Base-by-base conservation (phyloP, 306 rosid genomes). In the Sindora glabra region DNA sequence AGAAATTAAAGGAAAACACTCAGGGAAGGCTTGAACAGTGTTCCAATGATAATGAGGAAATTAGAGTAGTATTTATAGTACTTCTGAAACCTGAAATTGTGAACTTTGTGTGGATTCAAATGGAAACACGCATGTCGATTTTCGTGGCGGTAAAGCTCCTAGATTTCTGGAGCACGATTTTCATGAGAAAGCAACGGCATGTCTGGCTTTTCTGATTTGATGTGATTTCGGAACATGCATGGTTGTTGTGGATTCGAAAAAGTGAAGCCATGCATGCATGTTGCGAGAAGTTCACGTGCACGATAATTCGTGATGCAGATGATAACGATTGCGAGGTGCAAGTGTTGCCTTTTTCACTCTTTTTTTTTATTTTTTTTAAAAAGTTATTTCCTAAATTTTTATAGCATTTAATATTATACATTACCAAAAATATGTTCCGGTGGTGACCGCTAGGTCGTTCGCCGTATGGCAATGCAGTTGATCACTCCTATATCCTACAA, bases 21-120 rank as follows among this genome's bases (percentile, higher is more conserved):
- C n/a, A n/a, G n/a, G n/a, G 10, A 30, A 16, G 52, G 30, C 22
- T 45, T 56, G 61, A 54, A 56, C 39, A 49, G 14, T 39, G 53
- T 37, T 41, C 29, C 40, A 22, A 15, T 67, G 49, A 3, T n/a
- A 14, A 44, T n/a, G n/a, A n/a, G n/a, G n/a, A n/a, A n/a, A n/a
- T n/a, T n/a, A n/a, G n/a, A n/a, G n/a, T n/a, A n/a, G n/a, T n/a
- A n/a, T n/a, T n/a, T n/a, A n/a, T n/a, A n/a, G n/a, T n/a, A n/a
- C n/a, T n/a, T n/a, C n/a, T n/a, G n/a, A n/a, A n/a, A n/a, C n/a
- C 50, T 48, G 19, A 25, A 19, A 54, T 63, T 36, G 47, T 47
- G 21, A 52, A 44, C 33, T 69, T 81, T n/a, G 25, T 30, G 83
- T 83, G 96, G 92, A 77, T 56, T 44, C 50, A n/a, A n/a, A n/a